Conservation (phyloP, 768 basidiomycete species). For the Termitomyces sp. region DNA sequence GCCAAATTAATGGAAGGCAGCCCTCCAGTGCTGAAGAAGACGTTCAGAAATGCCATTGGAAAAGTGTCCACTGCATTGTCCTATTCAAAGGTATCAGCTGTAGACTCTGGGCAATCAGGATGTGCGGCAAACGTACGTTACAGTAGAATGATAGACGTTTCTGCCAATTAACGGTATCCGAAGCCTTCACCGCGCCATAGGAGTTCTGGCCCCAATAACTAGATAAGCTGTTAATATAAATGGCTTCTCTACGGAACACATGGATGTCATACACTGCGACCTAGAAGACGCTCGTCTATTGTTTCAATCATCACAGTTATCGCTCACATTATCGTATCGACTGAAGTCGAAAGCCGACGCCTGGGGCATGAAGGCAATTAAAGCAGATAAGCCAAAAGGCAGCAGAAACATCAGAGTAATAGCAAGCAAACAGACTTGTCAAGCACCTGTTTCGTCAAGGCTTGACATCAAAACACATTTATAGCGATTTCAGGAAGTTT, state of each 20-base stretch:
- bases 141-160: conserved; percentile 63
- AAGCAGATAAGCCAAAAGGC: conserved; percentile 2
- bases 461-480: background rate
- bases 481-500: background rate
- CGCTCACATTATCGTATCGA: conserved; percentile 58
- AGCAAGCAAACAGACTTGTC: background rate
- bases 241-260: background rate
- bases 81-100: conserved; percentile 23
- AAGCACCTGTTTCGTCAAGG: background rate
- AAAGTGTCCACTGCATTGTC: conserved; percentile 68
- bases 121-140: conserved; percentile 32
- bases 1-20: conserved; percentile 65
- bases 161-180: conserved; percentile 53
- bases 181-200: conserved; percentile 51
- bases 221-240: background rate
- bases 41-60: conserved; percentile 64
- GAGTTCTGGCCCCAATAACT: conserved; percentile 80
- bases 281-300: conserved; percentile 25
- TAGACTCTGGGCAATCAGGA: conserved; percentile 1
- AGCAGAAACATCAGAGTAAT: conserved; percentile 11
- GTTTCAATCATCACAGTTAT: background rate
- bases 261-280: conserved; percentile 46
- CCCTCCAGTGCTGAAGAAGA: conserved; percentile 61
- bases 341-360: conserved; percentile 47
- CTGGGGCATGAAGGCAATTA: conserved; percentile 6